Evolutionary conservation across 805 yeast species (phyloP).

Genomic region (Myxozyma nipponensis): DNA sequence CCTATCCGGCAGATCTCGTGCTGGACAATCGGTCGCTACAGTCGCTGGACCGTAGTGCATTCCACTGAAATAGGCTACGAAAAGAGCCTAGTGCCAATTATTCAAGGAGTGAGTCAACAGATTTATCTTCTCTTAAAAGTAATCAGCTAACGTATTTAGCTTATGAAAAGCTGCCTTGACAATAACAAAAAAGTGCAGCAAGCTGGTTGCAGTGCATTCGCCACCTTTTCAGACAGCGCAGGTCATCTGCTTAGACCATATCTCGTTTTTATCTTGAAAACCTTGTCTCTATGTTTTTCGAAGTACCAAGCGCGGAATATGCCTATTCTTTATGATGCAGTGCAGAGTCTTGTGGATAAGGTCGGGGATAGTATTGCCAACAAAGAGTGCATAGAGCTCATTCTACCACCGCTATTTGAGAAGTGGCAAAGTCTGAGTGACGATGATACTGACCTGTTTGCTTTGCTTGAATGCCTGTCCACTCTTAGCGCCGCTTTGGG

Average conservation of each 20-base stretch:
- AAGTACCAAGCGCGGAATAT: constrained; percentile 79
- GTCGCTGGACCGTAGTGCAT: constrained; percentile 74
- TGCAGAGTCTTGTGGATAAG: constrained; percentile 82
- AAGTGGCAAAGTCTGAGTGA: constrained; percentile 78
- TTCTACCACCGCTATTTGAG: constrained; percentile 75
- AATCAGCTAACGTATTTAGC: constrained; percentile 2
- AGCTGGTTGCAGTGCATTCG: constrained; percentile 83
- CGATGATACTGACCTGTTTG: constrained; percentile 83
- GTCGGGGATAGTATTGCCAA: constrained; percentile 56
- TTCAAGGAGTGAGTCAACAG: too few species aligned
- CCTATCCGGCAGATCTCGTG: constrained; percentile 90
- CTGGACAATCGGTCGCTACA: constrained; percentile 89
- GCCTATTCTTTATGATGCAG: constrained; percentile 80
- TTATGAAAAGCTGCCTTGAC: constrained; percentile 69
- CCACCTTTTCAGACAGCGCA: constrained; percentile 75
- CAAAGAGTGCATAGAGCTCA: constrained; percentile 52
- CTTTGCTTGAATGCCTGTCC: constrained; percentile 87
- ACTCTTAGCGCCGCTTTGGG: constrained; percentile 85
- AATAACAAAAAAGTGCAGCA: constrained; percentile 90
- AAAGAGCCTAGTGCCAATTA: constrained; percentile 67
- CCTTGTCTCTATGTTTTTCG: constrained; percentile 68
- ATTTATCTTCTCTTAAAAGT: background rate
- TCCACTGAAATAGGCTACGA: constrained; percentile 60
- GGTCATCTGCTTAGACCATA: constrained; percentile 62
- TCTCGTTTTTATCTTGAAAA: constrained; percentile 62